Base-by-base conservation (phyloP, 1,284 basidiomycete genomes). In the Rhodotorula sp. region DNA sequence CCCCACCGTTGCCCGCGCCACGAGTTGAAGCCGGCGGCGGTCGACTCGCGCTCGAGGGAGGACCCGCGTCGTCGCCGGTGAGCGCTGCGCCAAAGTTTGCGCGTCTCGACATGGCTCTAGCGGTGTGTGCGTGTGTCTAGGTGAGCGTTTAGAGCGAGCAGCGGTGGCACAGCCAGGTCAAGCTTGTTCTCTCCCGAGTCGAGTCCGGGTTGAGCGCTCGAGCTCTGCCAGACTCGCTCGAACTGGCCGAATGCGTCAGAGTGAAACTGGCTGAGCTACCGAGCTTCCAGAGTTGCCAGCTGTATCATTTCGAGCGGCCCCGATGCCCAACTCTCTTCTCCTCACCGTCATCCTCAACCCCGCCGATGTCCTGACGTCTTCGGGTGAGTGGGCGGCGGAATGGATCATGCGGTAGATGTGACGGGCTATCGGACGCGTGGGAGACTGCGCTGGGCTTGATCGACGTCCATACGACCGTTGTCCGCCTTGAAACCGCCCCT, bases 71-170 rank as follows among this genome's bases (percentile, higher is more conserved):
- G 32, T 19, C 2, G 2, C 39, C 46, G 8, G 67, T 64, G 46
- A 68, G 58, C 3, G 36, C 34, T 22, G 52, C 58, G 32, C 62
- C 58, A 17, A 68, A 68, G 2, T 52, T 54, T 19, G 67, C 67
- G 34, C 67, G 62, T 48, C 67, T 58, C 9, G 62, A 64, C 64
- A 66, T 66, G 39, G 22, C 30, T 5, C 29, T 17, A 32, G 24
- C n/a, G 9, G 39, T 22, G 8, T 6, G 30, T 17, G 22, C 13
- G 17, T n/a, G 44, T 30, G 10, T 29, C 24, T 13, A 58, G 17
- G 4, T 20, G 24, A 47, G 15, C n/a, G 11, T 3, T 17, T 5
- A 19, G 44, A 47, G 36, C 29, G 57, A 47, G 27, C 11, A 15
- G 24, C 24, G 49, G 39, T 44, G 13, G 39, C 19, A 13, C 11